Evolutionary conservation across 2,329 filamentous ascomycete species (phyloP), one percentile per base, ranked within the genome.

Genomic region (Monilinia laxa): DNA sequence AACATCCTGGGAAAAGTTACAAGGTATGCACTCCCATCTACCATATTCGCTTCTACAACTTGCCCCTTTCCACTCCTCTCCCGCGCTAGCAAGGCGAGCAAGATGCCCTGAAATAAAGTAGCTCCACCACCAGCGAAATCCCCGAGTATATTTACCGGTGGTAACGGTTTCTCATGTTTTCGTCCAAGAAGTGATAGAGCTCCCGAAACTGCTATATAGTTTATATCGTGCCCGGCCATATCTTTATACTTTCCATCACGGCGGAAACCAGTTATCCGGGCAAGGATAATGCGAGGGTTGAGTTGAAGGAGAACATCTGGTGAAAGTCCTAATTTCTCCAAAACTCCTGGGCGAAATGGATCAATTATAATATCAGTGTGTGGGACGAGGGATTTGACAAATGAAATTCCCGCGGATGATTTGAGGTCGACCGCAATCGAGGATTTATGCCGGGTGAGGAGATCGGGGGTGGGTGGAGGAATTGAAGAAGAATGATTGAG

Each of bases 211-310:
- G 93, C 92, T 53, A 98, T 89, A 78, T 98, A 98, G 76, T 98
- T 97, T 77, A 97, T 97, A 77, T 97, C 93, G 76, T 97, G 93
- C 55, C 93, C 93, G 0, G 93, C 93, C 93, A 97, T 97, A 74
- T 84, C 80, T 58, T 85, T 86, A 79, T 97, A 98, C 73, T 87
- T 89, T 0, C 93, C 94, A 78, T 96, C 92, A 51, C 93, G 84
- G 16, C 94, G 84, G 78, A 97, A 98, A 0, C 94, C 94, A 2
- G 93, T 95, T 85, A 98, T 90, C 52, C 94, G 88, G 10, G 86
- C 92, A 66, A 96, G 87, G 64, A 98, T 87, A 2, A 98, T 80
- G 0, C 88, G 82, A 14, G 89, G 90, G 77, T 97, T 97, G 23
- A 85, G 75, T 31, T 79, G 80, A 38, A 87, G 80, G 10, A 97